Base-by-base conservation (phyloP, 345 rosid species). In the Eutrema yunnanense region DNA sequence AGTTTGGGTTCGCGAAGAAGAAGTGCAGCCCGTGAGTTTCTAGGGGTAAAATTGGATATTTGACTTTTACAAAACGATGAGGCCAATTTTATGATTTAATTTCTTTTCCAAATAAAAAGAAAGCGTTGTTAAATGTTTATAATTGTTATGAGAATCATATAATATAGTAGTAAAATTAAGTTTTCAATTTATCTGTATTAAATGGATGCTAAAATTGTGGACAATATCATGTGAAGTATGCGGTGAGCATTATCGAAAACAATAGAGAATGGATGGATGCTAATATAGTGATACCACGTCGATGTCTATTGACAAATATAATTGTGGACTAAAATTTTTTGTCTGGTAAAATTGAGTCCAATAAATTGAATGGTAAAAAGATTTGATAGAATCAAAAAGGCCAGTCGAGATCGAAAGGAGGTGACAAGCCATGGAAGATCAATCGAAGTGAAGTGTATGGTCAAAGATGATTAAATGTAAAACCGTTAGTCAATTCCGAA, bases 1-100 rank as follows among this genome's bases (percentile, higher is more conserved):
- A 90, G 75, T 80, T 91, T 46, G 98, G 98, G 43, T 91, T 89
- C 65, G 83, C 75, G 5, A 80, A 71, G 71, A 83, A 80, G 55
- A 82, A 36, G 44, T 93, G 98, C 49, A 65, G 1, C 72, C 57
- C 34, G 22, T 82, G 79, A 83, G 53, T 29, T 42, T 50, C 6
- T 51, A 38, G 42, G 76, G 71, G 62, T 42, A 57, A 1, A 64
- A 40, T 71, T 70, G 72, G 71, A 47, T 56, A 62, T 63, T 44
- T 56, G 6, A 41, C 47, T 36, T 50, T 3, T 5, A n/a, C 30
- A 32, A 10, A 38, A 32, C 33, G 47, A 67, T 19, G 66, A 33
- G 37, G 53, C 11, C 53, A 16, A 4, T 46, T 69, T 76, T 47
- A 76, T 37, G 66, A 49, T 64, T 71, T 49, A 27, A 53, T 75